Conservation (phyloP, 2,329 filamentous ascomycete genomes). For the Microsporum ferrugineum region DNA sequence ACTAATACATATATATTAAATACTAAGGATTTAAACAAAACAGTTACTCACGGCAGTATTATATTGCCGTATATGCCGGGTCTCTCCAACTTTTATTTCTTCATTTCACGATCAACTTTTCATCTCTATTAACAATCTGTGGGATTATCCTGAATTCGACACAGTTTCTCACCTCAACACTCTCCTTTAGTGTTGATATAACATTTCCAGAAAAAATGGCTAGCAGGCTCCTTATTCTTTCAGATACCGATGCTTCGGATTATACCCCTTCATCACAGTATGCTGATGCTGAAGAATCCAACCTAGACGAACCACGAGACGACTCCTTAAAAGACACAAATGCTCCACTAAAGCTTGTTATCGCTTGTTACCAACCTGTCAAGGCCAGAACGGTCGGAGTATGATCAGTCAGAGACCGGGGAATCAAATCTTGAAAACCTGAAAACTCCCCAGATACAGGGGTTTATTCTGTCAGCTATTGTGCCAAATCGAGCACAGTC, state of each 20-base stretch:
- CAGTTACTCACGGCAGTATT: too few species aligned
- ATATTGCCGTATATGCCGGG: too few species aligned
- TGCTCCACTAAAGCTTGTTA: slow-evolving; percentile 43
- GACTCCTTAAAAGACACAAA: slow-evolving; percentile 29
- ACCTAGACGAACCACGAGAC: slow-evolving; percentile 30
- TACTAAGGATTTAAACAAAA: too few species aligned
- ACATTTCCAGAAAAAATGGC: background rate
- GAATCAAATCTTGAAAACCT: background rate
- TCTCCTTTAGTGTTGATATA: background rate
- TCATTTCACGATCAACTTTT: too few species aligned
- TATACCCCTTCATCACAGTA: slow-evolving; percentile 22
- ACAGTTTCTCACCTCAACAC: too few species aligned
- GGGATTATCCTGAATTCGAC: too few species aligned
- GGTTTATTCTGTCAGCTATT: background rate
- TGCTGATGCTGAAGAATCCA: slow-evolving; percentile 39
- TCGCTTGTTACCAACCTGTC: slow-evolving; percentile 40
- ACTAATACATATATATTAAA: too few species aligned
- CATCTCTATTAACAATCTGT: too few species aligned
- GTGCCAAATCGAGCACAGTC: background rate
- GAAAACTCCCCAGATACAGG: background rate
- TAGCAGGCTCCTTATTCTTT: slow-evolving; percentile 36
- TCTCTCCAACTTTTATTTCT: too few species aligned
- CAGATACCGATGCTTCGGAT: slow-evolving; percentile 35
- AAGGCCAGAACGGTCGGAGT: background rate
- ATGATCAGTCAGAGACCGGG: background rate